Conservation (phyloP, 306 rosid genomes). For the Hylodesmum podocarpum region DNA sequence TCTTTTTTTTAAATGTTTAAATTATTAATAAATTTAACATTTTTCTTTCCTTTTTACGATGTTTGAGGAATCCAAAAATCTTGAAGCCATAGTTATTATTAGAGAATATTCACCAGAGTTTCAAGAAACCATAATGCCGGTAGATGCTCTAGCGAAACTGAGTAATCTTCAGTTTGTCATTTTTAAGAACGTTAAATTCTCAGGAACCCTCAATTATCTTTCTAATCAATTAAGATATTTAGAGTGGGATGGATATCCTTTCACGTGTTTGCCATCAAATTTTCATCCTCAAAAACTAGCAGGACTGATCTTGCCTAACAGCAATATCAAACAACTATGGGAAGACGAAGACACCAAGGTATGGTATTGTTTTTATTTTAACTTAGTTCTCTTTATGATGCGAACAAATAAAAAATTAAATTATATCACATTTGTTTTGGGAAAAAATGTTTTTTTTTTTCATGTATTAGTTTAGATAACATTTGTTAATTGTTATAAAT, state of each 20-base stretch:
- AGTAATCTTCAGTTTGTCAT: neutral
- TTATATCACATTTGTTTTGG: no score
- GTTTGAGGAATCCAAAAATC: neutral
- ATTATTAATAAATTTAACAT: neutral
- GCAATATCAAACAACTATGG: neutral
- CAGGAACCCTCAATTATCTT: neutral
- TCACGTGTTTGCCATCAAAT: neutral
- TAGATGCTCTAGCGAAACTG: neutral
- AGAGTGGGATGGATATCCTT: neutral
- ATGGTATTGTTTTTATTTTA: neutral
- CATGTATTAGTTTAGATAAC: no score
- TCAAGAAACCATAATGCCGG: neutral
- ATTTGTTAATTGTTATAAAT: no score
- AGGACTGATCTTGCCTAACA: neutral
- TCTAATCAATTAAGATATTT: neutral
- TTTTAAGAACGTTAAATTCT: neutral
- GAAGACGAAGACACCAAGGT: conserved; percentile 18
- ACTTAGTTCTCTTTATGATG: neutral
- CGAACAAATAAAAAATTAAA: no score
- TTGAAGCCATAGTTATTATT: neutral
- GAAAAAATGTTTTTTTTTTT: no score
- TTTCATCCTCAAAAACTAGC: neutral
- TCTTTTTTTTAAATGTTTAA: neutral
- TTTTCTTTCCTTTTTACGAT: neutral
- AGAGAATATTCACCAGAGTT: neutral